These are phyloP conservation scores for Magnolia changhungtana DNA, from an alignment of 164 flowering plant genomes.

Conservation along the genomic window DNA sequence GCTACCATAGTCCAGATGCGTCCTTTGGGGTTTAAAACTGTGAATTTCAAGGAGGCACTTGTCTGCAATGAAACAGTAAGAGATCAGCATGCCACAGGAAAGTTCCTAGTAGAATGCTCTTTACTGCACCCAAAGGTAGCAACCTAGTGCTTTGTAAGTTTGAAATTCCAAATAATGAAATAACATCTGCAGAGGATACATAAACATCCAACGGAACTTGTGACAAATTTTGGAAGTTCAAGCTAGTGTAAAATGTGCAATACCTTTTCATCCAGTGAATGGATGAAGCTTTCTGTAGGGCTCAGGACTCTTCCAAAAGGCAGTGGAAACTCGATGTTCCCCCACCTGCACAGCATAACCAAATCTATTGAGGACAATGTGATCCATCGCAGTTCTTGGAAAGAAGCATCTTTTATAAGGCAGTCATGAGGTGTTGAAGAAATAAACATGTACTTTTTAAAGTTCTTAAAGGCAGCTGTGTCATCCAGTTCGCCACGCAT, in stretches of 20 bases:
- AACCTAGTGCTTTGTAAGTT: no score
- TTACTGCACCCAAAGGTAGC: background rate
- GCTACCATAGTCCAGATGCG: slow-evolving; percentile 99
- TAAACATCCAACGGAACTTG: background rate
- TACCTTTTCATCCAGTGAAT: slow-evolving; percentile 83
- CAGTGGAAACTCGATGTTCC: slow-evolving; percentile 68
- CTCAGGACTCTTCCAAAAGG: slow-evolving; percentile 91
- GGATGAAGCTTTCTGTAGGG: slow-evolving; percentile 74
- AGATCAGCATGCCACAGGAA: background rate
- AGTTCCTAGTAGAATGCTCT: background rate
- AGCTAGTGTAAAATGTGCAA: background rate
- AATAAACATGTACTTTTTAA: slow-evolving; percentile 62
- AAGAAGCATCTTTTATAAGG: background rate
- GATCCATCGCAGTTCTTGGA: background rate
- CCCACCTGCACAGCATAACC: slow-evolving; percentile 58
- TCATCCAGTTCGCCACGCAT: slow-evolving; percentile 99
- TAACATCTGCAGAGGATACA: background rate
- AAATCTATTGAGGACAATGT: background rate
- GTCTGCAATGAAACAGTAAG: slow-evolving; percentile 46
- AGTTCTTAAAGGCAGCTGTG: slow-evolving; percentile 97
- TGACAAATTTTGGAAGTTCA: background rate
- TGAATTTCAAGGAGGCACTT: slow-evolving; percentile 88
- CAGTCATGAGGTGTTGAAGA: background rate
- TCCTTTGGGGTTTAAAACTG: slow-evolving; percentile 88
- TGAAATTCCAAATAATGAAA: background rate